Evolutionary conservation across 192 early-diverging fungal species (phyloP).

Genomic region (Coemansia sp.): DNA sequence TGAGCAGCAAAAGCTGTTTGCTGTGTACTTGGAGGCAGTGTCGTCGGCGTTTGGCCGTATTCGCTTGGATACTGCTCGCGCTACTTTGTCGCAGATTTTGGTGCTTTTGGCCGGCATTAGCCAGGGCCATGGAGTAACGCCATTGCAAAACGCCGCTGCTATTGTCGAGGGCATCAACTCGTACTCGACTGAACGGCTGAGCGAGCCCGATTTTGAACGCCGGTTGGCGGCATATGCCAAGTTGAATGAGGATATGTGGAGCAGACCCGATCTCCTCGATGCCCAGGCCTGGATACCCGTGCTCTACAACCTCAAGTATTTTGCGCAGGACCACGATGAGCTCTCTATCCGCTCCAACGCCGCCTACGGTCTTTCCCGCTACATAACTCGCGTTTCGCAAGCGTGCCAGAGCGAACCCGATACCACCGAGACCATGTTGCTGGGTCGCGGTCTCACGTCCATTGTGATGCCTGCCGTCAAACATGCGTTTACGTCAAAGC

Average conservation of each 20-base stretch:
- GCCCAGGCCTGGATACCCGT: constrained; percentile 83
- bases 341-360: constrained; percentile 84
- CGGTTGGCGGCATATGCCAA: constrained; percentile 74
- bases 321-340: constrained; percentile 81
- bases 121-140: background rate
- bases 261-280: constrained; percentile 50
- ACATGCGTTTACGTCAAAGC: constrained; percentile 32
- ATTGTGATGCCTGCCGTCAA: constrained; percentile 44
- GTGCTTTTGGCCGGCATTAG: constrained; percentile 64
- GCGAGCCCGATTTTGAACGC: constrained; percentile 85
- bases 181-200: constrained; percentile 68
- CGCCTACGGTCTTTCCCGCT: constrained; percentile 68
- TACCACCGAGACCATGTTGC: constrained; percentile 10
- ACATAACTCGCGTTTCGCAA: constrained; percentile 60
- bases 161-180: constrained; percentile 79
- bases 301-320: constrained; percentile 83
- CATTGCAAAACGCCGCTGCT: constrained; percentile 49
- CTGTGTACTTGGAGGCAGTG: constrained; percentile 64
- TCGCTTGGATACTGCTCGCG: constrained; percentile 62
- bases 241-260: constrained; percentile 71
- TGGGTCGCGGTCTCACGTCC: constrained; percentile 14
- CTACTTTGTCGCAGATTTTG: constrained; percentile 63
- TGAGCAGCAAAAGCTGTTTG: constrained; percentile 38
- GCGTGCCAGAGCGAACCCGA: constrained; percentile 12
- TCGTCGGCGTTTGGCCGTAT: constrained; percentile 73